Percentiles rank a stretch among this genome's conserved stretches.
Conservation (phyloP, 768 basidiomycete genomes). For the Lentinula aciculospora region DNA sequence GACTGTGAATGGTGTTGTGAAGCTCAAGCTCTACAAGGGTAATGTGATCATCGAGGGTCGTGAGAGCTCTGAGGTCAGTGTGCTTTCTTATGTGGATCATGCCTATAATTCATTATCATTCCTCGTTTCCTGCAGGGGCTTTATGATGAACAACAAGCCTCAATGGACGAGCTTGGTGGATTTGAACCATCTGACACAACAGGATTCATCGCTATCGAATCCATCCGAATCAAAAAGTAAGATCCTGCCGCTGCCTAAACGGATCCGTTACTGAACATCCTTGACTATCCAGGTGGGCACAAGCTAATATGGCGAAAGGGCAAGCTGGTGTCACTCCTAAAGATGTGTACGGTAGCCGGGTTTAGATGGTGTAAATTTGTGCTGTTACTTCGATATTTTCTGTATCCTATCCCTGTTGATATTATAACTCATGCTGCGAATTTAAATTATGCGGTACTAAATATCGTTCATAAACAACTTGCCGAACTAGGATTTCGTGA, state of each 20-base stretch:
- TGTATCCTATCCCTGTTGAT: neutral
- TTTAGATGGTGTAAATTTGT: slow-evolving; percentile 21
- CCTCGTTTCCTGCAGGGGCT: slow-evolving; percentile 50
- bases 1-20: slow-evolving; percentile 92
- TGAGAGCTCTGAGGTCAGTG: slow-evolving; percentile 67
- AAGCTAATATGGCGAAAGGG: slow-evolving; percentile 80
- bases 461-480: too few relatives aligned
- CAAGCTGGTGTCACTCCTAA: slow-evolving; percentile 71
- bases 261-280: neutral
- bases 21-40: slow-evolving; percentile 91
- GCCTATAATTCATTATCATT: neutral
- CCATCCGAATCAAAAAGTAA: slow-evolving; percentile 96
- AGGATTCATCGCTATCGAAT: slow-evolving; percentile 96
- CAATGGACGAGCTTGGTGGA: slow-evolving; percentile 98
- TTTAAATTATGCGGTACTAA: too few relatives aligned
- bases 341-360: slow-evolving; percentile 73
- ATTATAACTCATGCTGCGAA: too few relatives aligned
- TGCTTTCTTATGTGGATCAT: neutral
- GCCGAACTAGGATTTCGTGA: too few relatives aligned
- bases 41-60: slow-evolving; percentile 94
- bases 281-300: slow-evolving; percentile 63
- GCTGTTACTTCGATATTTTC: neutral
- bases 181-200: slow-evolving; percentile 95
- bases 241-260: slow-evolving; percentile 19
- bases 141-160: slow-evolving; percentile 92